Base-by-base conservation (phyloP, 2,329 filamentous ascomycete genomes). In the Paecilomyces variotii region DNA sequence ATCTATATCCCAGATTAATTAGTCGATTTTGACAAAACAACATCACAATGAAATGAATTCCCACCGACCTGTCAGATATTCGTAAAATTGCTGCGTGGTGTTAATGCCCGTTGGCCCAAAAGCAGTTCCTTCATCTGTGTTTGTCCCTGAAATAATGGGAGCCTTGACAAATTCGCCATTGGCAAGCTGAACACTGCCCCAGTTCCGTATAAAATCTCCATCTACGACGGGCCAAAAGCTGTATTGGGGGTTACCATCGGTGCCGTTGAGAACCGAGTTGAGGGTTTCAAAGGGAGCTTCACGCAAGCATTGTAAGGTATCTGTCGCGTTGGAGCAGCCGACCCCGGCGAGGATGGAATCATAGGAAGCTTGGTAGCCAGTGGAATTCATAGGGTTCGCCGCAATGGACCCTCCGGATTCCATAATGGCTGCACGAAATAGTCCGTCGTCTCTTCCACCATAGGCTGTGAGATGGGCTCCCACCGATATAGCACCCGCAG, bases 291-390 rank as follows among this genome's bases (percentile, higher is more conserved):
- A 88, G 28, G 82, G 76, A 1, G 85, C 72, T 1, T 70, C 70
- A 26, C 89, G 85, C 10, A 95, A 81, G 68, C 88, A 91, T 11
- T 79, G 77, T 9, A 91, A 78, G 0, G 83, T 85, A 66, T 89
- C 82, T 0, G 71, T 66, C 1, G 79, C 74, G 3, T 76, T 69
- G 1, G 78, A 74, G 74, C 90, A 94, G 54, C 79, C 85, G 0
- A 84, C 84, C 28, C 78, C 76, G 1, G 71, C 65, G 5, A 87
- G 83, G 2, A 91, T 82, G 0, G 75, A 73, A 66, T 90, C 79
- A 67, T 89, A 91, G 3, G 84, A 74, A 0, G 81, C 58, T 56
- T 69, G 68, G 30, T 64, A 78, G 12, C 66, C 70, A 2, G 73
- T 72, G 11, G 71, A 69, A 52, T 78, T 77, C 19, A 67, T 64